Conservation (phyloP, 2,329 filamentous ascomycete species). For the Teratosphaeria viscida region DNA sequence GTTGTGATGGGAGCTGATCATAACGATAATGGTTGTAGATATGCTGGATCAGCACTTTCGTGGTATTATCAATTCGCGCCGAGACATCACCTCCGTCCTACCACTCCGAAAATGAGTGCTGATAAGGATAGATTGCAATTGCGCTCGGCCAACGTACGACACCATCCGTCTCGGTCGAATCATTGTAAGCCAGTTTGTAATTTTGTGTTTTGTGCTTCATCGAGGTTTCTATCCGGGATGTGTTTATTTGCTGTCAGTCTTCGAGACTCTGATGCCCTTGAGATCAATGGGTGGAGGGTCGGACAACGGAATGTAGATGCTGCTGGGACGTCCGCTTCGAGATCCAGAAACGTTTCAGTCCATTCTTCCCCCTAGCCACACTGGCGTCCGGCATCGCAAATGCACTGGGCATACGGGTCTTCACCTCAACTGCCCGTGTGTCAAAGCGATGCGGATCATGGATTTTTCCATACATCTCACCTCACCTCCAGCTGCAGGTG, state of each 20-base stretch:
- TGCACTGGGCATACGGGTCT: constrained; percentile 31
- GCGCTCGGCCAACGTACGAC: no score
- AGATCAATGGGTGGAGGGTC: neutral
- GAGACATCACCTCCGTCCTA: no score
- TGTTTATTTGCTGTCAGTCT: neutral
- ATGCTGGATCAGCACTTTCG: no score
- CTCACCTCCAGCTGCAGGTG: no score
- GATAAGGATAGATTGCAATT: no score
- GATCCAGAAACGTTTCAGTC: constrained; percentile 29
- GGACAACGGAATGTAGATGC: constrained; percentile 24
- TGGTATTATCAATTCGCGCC: no score
- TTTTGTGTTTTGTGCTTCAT: neutral
- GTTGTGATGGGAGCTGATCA: neutral
- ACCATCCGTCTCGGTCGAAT: no score
- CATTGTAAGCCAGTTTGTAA: neutral
- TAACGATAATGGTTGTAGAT: no score
- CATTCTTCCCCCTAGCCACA: constrained; percentile 42
- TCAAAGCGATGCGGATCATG: no score
- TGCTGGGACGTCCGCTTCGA: constrained; percentile 41
- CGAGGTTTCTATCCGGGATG: neutral
- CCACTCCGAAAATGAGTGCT: no score
- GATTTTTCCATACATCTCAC: no score
- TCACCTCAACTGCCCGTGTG: no score
- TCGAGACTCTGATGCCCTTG: neutral
- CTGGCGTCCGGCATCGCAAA: constrained; percentile 39